Evolutionary conservation across 2,329 filamentous ascomycete genomes (phyloP), one percentile per base, ranked within the genome.

Genomic region (Curvularia sp.): DNA sequence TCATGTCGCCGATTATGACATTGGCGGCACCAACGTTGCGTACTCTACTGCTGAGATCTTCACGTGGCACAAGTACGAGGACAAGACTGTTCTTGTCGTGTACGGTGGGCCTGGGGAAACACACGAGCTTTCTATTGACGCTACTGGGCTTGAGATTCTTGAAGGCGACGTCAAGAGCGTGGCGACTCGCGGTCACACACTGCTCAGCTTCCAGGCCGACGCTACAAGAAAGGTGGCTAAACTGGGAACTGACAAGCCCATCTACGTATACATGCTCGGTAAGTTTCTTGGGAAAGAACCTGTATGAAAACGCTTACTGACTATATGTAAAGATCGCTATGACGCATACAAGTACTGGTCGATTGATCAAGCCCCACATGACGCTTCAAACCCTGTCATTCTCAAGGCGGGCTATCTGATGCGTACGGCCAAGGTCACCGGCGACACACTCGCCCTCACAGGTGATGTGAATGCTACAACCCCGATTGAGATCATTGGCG

Each of bases 401-500:
- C 75, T 88, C 49, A 84, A 87, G 59, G 87, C 84, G 0, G 85
- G 86, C 9, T 89, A 91, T 67, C 80, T 91, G 0, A 71, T 90
- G 34, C 84, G 89, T 6, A 86, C 83, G 0, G 87, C 87, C 0
- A 80, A 81, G 2, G 73, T 89, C 1, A 67, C 83, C 5, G 85
- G 82, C 1, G 79, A 78, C n/a, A 81, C 82, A 1, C 79, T 94
- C 4, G 80, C 84, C 12, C 73, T 94, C 2, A 84, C 84, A 3
- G 91, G 88, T 3, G 91, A 95, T 67, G 82, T 93, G 61, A 93
- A 94, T 65, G 75, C 81, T 0, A 92, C 89, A 0, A 87, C 87
- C 0, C 69, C 84, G 0, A 75, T 94, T 13, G 89, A 93, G 63
- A 80, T 94, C 21, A 84, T 92, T 30, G 87, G 89, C 3, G 87